Evolutionary conservation across 2,329 filamentous ascomycete genomes (phyloP).

Genomic region (Pestalotiopsis sp.): DNA sequence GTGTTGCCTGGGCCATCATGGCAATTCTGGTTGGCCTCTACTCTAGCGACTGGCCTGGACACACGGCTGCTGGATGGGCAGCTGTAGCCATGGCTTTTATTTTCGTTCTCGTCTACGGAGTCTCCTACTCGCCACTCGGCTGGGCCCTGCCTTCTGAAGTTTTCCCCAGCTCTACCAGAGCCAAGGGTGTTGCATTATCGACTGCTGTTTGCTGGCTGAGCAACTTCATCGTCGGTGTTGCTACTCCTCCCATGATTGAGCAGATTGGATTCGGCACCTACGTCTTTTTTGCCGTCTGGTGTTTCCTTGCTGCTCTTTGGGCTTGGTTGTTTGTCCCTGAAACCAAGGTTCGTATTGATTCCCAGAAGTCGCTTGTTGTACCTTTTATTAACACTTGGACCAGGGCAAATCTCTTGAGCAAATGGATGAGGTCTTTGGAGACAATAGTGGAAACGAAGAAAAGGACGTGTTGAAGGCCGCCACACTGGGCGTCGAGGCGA

Average conservation of each 20-base stretch:
- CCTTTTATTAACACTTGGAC: conserved; percentile 35
- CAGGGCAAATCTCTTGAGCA: conserved; percentile 44
- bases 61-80: conserved; percentile 56
- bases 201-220: conserved; percentile 38
- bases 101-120: conserved; percentile 33
- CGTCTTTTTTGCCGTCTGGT: conserved; percentile 58
- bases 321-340: conserved; percentile 52
- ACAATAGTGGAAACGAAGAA: conserved; percentile 16
- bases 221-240: conserved; percentile 45
- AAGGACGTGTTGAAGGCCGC: conserved; percentile 1
- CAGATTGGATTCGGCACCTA: conserved; percentile 52
- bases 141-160: conserved; percentile 41
- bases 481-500: neutral
- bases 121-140: conserved; percentile 35
- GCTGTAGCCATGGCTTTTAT: conserved; percentile 46
- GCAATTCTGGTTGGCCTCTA: conserved; percentile 53
- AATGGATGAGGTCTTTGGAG: conserved; percentile 41
- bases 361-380: neutral
- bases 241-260: conserved; percentile 57
- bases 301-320: conserved; percentile 51
- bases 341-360: conserved; percentile 5
- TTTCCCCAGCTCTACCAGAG: conserved; percentile 35
- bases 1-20: conserved; percentile 53
- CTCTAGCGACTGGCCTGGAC: conserved; percentile 47
- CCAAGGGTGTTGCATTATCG: conserved; percentile 38